These are phyloP conservation scores for Bisporella sp. DNA, from an alignment of 2,329 filamentous ascomycete species.

Conservation along the genomic window DNA sequence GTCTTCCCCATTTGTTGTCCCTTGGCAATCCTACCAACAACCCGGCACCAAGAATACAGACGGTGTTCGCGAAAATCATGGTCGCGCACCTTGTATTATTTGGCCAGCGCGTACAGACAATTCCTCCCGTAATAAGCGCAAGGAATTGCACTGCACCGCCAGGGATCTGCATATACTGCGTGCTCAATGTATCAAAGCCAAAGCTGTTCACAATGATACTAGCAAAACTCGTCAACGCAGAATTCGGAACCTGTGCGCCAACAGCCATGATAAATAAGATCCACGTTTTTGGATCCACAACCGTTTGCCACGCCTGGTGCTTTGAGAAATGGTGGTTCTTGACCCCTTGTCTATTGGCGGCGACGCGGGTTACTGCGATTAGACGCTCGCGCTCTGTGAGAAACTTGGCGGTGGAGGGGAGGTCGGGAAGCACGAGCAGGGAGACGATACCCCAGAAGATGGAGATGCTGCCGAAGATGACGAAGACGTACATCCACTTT, in stretches of 20 bases:
- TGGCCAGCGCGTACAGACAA: conserved; percentile 44
- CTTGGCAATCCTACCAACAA: conserved; percentile 44
- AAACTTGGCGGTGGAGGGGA: conserved; percentile 54
- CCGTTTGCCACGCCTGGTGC: conserved; percentile 39
- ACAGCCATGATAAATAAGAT: conserved; percentile 44
- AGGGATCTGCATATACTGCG: conserved; percentile 53
- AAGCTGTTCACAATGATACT: conserved; percentile 20
- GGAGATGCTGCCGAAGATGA: conserved; percentile 51
- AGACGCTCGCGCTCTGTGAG: conserved; percentile 48
- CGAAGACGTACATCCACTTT: conserved; percentile 50
- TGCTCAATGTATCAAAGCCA: conserved; percentile 37
- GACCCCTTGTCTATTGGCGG: conserved; percentile 44
- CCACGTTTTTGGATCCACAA: conserved; percentile 51
- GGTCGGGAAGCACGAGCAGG: conserved; percentile 53
- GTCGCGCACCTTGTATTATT: conserved; percentile 42
- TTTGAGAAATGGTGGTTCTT: conserved; percentile 43
- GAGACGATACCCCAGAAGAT: conserved; percentile 46
- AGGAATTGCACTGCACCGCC: conserved; percentile 51
- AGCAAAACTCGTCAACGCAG: conserved; percentile 44
- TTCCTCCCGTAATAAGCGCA: conserved; percentile 42
- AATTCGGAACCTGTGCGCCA: conserved; percentile 49
- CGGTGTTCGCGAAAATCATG: conserved; percentile 48
- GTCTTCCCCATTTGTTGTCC: conserved; percentile 46
- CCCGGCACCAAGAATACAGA: conserved; percentile 46
- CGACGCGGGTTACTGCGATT: conserved; percentile 46